These are phyloP conservation scores for Pilasporangium apinafurcum DNA, from an alignment of 352 stramenopile genomes.

Conservation along the genomic window DNA sequence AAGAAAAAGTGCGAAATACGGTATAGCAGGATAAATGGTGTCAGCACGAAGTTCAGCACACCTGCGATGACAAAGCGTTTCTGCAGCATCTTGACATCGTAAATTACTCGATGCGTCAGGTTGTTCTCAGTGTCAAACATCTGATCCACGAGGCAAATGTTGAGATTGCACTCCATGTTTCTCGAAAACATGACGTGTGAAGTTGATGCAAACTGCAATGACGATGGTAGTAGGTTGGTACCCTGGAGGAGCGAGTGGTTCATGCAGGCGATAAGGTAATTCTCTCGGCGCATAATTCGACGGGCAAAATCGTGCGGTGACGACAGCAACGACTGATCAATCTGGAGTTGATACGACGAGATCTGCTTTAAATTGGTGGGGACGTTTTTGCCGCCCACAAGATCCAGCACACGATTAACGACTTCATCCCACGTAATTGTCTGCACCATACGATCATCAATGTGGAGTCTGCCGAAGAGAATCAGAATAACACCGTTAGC, in stretches of 20 bases:
- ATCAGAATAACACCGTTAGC: constrained; percentile 1
- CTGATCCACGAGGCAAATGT: constrained; percentile 95
- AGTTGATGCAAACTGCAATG: constrained; percentile 64
- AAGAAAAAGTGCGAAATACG: constrained; percentile 96
- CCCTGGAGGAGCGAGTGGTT: constrained; percentile 93
- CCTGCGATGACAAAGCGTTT: constrained; percentile 92
- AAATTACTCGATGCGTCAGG: constrained; percentile 85
- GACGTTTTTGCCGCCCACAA: constrained; percentile 62
- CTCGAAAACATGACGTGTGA: constrained; percentile 81
- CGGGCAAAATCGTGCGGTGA: constrained; percentile 89
- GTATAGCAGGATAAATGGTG: constrained; percentile 98
- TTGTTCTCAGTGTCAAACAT: constrained; percentile 90
- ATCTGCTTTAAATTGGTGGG: constrained; percentile 82
- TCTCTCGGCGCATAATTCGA: constrained; percentile 98
- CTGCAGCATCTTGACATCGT: constrained; percentile 89
- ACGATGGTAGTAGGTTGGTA: constrained; percentile 58
- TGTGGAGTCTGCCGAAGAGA: constrained; percentile 53
- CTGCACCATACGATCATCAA: constrained; percentile 80
- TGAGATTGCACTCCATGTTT: constrained; percentile 93
- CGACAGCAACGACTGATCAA: constrained; percentile 66
- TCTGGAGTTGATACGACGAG: constrained; percentile 75
- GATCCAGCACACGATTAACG: constrained; percentile 78
- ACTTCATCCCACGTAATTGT: constrained; percentile 88
- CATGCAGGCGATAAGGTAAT: constrained; percentile 98
- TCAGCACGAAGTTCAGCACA: constrained; percentile 92